Conservation (phyloP, 2,329 filamentous ascomycete species). For the Calonectria leucothoes region DNA sequence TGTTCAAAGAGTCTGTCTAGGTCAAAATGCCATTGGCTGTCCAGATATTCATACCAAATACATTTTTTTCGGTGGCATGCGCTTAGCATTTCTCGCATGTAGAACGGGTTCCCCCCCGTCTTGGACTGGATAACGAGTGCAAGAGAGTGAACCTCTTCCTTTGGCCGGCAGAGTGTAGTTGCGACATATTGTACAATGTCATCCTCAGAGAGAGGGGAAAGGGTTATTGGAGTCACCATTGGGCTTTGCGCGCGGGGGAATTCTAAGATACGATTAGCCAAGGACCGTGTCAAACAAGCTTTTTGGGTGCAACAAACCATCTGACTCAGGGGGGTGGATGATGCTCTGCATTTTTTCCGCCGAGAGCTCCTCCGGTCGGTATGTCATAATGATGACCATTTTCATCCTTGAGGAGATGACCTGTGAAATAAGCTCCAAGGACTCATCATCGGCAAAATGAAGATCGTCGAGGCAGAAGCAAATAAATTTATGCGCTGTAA, state of each 20-base stretch:
- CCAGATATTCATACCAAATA: conserved; percentile 90
- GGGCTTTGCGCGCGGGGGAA: conserved; percentile 60
- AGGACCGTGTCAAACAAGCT: not conserved
- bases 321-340: conserved; percentile 64
- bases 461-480: conserved; percentile 91
- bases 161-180: conserved; percentile 79
- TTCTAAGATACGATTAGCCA: conserved; percentile 50
- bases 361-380: conserved; percentile 74
- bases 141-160: conserved; percentile 79
- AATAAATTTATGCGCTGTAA: conserved; percentile 86
- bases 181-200: conserved; percentile 88
- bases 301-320: conserved; percentile 52
- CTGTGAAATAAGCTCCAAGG: conserved; percentile 83
- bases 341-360: conserved; percentile 66
- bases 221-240: conserved; percentile 75
- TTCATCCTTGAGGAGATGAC: conserved; percentile 83
- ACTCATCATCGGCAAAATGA: conserved; percentile 91
- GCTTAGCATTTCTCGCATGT: conserved; percentile 90
- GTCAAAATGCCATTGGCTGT: conserved; percentile 85
- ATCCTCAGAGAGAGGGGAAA: conserved; percentile 79
- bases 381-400: conserved; percentile 84
- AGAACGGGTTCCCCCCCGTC: conserved; percentile 89
- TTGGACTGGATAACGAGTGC: conserved; percentile 90
- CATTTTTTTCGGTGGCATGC: conserved; percentile 88
- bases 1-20: conserved; percentile 88